Evolutionary conservation across 78 protist genomes (phyloP).

Genomic region (Dictyostelium firmibasis): DNA sequence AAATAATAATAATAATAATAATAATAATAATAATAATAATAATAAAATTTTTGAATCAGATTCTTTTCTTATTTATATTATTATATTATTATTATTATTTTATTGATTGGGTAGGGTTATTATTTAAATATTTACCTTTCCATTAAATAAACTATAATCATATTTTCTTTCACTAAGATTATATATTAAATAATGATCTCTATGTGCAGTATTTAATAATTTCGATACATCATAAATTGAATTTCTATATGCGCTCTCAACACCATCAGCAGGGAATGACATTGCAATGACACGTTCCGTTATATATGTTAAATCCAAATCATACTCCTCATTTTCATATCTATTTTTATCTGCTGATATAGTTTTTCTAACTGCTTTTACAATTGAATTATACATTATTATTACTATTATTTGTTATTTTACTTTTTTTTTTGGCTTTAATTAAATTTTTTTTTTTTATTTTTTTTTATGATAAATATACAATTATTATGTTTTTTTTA

Average conservation of each 20-base stretch:
- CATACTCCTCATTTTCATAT: slow-evolving; percentile 74
- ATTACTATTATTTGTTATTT: too few relatives aligned
- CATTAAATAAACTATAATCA: slow-evolving; percentile 63
- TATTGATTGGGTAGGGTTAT: too few relatives aligned
- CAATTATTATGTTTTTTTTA: not conserved
- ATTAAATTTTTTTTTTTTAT: not conserved
- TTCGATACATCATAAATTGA: slow-evolving; percentile 81
- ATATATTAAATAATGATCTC: slow-evolving; percentile 63
- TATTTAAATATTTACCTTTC: slow-evolving; percentile 10
- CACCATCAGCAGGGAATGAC: slow-evolving; percentile 89
- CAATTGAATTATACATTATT: slow-evolving; percentile 61
- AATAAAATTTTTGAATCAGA: not conserved
- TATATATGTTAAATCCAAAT: slow-evolving; percentile 84
- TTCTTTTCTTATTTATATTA: not conserved
- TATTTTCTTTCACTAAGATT: slow-evolving; percentile 75
- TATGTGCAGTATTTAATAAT: slow-evolving; percentile 71
- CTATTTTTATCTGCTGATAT: slow-evolving; percentile 81
- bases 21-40: not conserved
- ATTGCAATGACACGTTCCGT: slow-evolving; percentile 84
- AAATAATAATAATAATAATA: not conserved
- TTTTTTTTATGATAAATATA: not conserved
- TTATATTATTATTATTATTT: not conserved
- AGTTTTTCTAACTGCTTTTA: slow-evolving; percentile 77
- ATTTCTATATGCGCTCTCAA: slow-evolving; percentile 83
- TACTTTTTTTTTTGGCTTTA: not conserved